Evolutionary conservation across 257 asterid genomes (phyloP), one percentile per base, ranked within the genome.

Genomic region (Coffea canephora): DNA sequence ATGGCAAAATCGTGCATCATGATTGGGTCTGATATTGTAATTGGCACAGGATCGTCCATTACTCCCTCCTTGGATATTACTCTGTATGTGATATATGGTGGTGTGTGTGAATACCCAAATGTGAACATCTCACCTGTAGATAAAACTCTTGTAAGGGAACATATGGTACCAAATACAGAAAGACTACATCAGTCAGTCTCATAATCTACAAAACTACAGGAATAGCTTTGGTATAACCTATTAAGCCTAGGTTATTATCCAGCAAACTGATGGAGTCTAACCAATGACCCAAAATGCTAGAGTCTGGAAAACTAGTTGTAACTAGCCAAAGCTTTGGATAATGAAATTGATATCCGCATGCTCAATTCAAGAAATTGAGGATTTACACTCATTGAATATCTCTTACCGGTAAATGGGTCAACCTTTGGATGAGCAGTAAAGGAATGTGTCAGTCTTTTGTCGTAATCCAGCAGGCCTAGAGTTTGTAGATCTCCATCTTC

Each of bases 1-100:
- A 95, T 95, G 88, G 99, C 99, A 84, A 95, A 95, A 87, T 95
- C 99, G 81, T 95, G 99, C 97, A 95, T 92, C 99, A 95, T 92
- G 84, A 93, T 80, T 78, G 99, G 87, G 12, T 83, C 93, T 77
- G 97, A 74, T 74, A 95, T 81, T 80, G 99, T 93, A 77, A 95
- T 93, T 62, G 97, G 96, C 85, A 95, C 99, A 11, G 98, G 97
- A 81, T 93, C 99, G 76, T 93, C 86, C 99, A 95, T 95, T 54
- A 73, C 78, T 23, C 99, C 99, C 70, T 90, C 98, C 87, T 88
- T 92, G 66, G 99, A 93, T 89, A 95, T 86, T 74, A 95, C 96
- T 87, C 99, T 87, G 86, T 93, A 95, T 73, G 98, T 93, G 87
- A 93, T 49, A 85, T 89, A 92, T 55, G 99, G 99, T 54, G 94